These are phyloP conservation scores for Fusarium floridanum DNA, from an alignment of 2,329 filamentous ascomycete genomes.

Conservation along the genomic window DNA sequence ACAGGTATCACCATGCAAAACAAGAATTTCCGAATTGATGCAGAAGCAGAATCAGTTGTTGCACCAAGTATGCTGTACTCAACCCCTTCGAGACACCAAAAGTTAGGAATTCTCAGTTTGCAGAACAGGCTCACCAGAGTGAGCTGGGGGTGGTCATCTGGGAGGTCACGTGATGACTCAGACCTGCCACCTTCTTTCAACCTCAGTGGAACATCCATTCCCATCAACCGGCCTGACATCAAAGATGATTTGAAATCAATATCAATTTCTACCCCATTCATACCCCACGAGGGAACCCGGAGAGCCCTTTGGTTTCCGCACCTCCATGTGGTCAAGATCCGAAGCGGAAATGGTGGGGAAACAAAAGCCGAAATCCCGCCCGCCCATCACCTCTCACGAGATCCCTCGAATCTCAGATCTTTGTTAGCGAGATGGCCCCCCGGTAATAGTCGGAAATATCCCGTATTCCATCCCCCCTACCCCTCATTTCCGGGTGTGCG, in stretches of 20 bases:
- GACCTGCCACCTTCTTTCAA: not conserved
- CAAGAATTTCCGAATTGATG: not conserved
- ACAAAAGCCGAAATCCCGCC: not conserved
- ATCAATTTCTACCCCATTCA: not conserved
- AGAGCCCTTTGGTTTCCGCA: not conserved
- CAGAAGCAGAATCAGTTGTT: not conserved
- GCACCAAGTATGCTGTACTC: not conserved
- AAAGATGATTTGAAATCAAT: not conserved
- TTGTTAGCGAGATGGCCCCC: constrained; percentile 17
- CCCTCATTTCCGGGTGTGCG: constrained; percentile 3
- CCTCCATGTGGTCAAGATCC: not conserved
- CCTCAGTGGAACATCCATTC: not conserved
- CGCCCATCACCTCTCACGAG: constrained; percentile 7
- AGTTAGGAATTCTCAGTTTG: not conserved
- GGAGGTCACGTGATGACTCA: not conserved
- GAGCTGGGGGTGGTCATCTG: not conserved
- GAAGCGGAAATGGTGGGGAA: constrained; percentile 5
- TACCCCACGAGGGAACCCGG: not conserved
- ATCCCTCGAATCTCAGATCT: constrained; percentile 32
- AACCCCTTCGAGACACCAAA: not conserved
- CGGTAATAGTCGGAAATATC: constrained; percentile 25
- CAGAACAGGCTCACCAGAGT: not conserved
- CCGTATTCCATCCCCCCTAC: not conserved
- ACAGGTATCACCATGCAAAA: not conserved
- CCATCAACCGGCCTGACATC: not conserved